Evolutionary conservation across 2,329 filamentous ascomycete genomes (phyloP), one percentile per base, ranked within the genome.

Genomic region (Emydomyces testavorans): DNA sequence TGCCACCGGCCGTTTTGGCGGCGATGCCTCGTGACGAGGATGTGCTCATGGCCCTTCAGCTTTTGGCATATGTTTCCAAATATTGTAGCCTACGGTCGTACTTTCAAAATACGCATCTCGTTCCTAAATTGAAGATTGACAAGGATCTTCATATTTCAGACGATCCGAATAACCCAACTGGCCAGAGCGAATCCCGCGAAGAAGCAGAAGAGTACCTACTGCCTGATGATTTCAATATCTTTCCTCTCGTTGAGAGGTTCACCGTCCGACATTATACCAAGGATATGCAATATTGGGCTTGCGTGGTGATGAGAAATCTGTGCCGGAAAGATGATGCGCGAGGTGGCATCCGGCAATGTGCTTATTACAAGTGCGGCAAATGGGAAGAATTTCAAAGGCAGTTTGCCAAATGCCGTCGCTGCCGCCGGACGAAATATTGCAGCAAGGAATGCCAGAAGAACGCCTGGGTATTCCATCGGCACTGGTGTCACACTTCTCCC

Each of bases 391-490:
- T 80, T 64, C 89, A 90, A 32, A 80, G 92, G 52, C 90, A 98
- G 63, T 98, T 98, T 66, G 92, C 92, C 57, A 98, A 98, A 70
- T 98, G 92, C 70, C 82, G 92, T 56, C 82, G 92, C 55, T 98
- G 92, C 70, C 81, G 92, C 57, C 81, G 92, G 55, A 98, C 92
- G 53, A 98, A 98, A 67, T 95, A 95, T 71, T 98, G 92, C 80
- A 95, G 89, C 77, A 98, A 98, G 69, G 92, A 98, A 67, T 98
- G 92, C 68, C 92, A 98, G 70, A 96, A 96, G 74, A 93, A 86
- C 58, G 93, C 92, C 7, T 98, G 92, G 92, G 88, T 92, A 23
- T 96, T 88, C 68, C 92, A 98, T 65, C 82, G 92, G 52, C 93
- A 96, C 69, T 98, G 92, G 92, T 98, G 92, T 65, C 75, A 76